phyloP scores from a whole-genome alignment of 1,139 yeast genomes.

The Pichia cactophila region DNA sequence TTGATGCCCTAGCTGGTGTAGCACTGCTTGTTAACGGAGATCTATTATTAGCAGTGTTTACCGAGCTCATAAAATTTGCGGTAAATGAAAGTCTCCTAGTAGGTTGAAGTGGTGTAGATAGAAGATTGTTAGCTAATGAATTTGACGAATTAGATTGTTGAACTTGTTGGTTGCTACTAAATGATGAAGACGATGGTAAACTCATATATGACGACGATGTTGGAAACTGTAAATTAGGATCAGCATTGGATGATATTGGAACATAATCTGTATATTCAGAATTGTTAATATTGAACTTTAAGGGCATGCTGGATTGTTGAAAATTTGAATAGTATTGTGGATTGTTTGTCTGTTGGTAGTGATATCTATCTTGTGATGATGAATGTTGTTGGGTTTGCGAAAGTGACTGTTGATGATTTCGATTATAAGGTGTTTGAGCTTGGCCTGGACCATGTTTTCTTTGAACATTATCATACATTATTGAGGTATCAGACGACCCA shows the following conservation, averaged over 20 bases:
- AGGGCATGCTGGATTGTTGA: background rate
- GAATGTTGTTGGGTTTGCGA: conserved; percentile 8
- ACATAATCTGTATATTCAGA: conserved; percentile 20
- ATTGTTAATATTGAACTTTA: conserved; percentile 2
- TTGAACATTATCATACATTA: background rate
- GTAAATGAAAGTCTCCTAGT: conserved; percentile 11
- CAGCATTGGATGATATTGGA: conserved; percentile 20
- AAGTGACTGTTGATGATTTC: background rate
- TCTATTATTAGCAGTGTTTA: conserved; percentile 1
- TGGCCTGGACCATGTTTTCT: background rate
- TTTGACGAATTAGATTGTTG: conserved; percentile 17
- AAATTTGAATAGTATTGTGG: background rate
- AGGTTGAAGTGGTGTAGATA: conserved; percentile 19
- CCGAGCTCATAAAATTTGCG: background rate
- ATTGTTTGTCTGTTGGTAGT: background rate
- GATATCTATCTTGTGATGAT: conserved; percentile 1
- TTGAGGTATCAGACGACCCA: conserved; percentile 7
- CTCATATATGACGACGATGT: conserved; percentile 32
- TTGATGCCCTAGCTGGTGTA: conserved; percentile 20
- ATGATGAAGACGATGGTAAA: conserved; percentile 34
- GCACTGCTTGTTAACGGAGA: conserved; percentile 22
- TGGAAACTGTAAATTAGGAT: conserved; percentile 21
- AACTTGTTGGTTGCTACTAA: conserved; percentile 24
- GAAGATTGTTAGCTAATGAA: conserved; percentile 22
- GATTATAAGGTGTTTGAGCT: background rate